A percentile compares a stretch with the other conserved stretches of the same genome.
Evolutionary conservation across 2,329 filamentous ascomycete genomes (phyloP).

Genomic region (Calonectria fujianensis): DNA sequence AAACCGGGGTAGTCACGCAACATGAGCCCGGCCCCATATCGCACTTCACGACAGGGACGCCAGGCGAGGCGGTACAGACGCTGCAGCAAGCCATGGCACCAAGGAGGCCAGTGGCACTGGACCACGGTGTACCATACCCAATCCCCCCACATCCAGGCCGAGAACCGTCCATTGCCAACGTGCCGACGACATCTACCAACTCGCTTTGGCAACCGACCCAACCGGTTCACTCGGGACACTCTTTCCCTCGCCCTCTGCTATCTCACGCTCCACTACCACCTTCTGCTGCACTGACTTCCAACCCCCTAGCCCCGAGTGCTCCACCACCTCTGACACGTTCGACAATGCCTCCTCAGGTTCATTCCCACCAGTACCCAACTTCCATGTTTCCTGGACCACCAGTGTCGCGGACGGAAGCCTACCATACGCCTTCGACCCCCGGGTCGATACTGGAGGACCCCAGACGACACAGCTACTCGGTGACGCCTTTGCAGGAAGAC

Average conservation of each 20-base stretch:
- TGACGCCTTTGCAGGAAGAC: constrained; percentile 49
- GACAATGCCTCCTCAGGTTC: constrained; percentile 50
- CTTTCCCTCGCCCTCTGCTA: constrained; percentile 55
- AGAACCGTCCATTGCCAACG: constrained; percentile 58
- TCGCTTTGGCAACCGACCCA: constrained; percentile 59
- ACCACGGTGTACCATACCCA: constrained; percentile 53
- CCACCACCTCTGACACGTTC: constrained; percentile 48
- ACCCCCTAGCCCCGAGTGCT: constrained; percentile 24
- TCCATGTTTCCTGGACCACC: constrained; percentile 48
- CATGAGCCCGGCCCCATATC: constrained; percentile 47
- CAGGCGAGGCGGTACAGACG: constrained; percentile 55
- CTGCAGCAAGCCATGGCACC: constrained; percentile 63
- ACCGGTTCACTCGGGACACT: constrained; percentile 48
- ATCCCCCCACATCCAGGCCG: constrained; percentile 58
- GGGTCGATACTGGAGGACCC: constrained; percentile 52
- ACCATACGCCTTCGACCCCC: constrained; percentile 46
- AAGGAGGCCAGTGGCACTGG: constrained; percentile 57
- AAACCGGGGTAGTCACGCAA: constrained; percentile 48
- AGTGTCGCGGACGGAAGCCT: constrained; percentile 50
- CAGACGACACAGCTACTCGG: constrained; percentile 52
- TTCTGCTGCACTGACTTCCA: constrained; percentile 23
- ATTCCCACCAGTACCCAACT: constrained; percentile 50
- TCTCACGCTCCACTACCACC: constrained; percentile 42
- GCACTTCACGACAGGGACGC: constrained; percentile 49
- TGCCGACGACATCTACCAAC: constrained; percentile 56